Evolutionary conservation across 2,329 filamentous ascomycete genomes (phyloP), one percentile per base, ranked within the genome.

Genomic region (Botrytis tulipae): DNA sequence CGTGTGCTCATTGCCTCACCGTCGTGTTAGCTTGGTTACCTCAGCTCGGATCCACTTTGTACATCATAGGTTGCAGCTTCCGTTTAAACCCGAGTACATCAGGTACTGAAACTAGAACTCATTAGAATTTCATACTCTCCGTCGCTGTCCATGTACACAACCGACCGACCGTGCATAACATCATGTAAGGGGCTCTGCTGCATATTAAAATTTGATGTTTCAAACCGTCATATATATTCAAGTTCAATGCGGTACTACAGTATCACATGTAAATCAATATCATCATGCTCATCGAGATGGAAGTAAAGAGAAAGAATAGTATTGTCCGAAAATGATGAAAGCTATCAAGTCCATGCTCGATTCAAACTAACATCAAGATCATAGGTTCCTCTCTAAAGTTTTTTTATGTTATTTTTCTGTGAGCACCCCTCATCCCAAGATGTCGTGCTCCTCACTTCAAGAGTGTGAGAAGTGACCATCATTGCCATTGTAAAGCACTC

Each of bases 401-500:
- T 76, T 76, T 77, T 78, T 74, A 78, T 75, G 54, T 71, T 51
- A 54, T 74, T 74, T 72, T 74, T 42, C 7, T 12, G 22, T 40
- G 46, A 10, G 37, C 48, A 61, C 73, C 73, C 73, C 69, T 66
- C 77, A 73, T 74, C 73, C 75, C 32, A 70, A 68, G 74, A 79
- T 80, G 77, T 78, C 77, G 74, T 62, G 78, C 76, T 73, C 73
- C 69, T 73, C 74, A 75, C 74, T 68, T 78, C 77, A 32, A n/a
- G 77, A 74, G 77, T 78, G 76, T 74, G 73, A 77, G 57, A 71
- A 77, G 76, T 77, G 73, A 78, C 76, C 78, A 76, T 79, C 73
- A 72, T 78, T 79, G 70, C 63, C 76, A 72, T 67, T 66, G 61
- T 70, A 65, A 63, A 70, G 60, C 75, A 74, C 65, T 72, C 61